Base-by-base conservation (phyloP, 768 basidiomycete species). In the Rickenella mellea region DNA sequence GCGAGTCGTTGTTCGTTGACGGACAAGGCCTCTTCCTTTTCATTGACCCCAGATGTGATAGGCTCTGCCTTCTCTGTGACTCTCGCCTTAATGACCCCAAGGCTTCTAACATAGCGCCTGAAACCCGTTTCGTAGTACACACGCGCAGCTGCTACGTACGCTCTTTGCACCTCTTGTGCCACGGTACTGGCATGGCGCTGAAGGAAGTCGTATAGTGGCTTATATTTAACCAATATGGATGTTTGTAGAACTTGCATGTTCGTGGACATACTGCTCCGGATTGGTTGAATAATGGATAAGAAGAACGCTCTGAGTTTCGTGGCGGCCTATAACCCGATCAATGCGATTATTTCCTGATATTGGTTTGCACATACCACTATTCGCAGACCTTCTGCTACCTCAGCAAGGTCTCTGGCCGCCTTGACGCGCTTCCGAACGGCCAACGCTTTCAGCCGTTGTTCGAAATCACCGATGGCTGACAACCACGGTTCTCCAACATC, bases 81-180 rank as follows among this genome's bases (percentile, higher is more conserved):
- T 19, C 64, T 38, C 32, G 85, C 85, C 71, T 84, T 87, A 40
- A 98, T 71, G 61, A 70, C 78, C 27, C 79, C 75, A 36, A 99
- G 66, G 55, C 81, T 83, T 33, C 96, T 71, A 19, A 80, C 73
- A 58, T 98, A 99, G 31, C 96, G 68, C 47, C 96, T 69, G 58
- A 97, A 93, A 1, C 84, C 89, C 17, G 96, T 98, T 63, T 99
- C 96, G 46, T 91, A 97, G 58, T 96, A 99, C 17, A 87, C 74
- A 29, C 92, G 78, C 11, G 87, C 83, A 21, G 85, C 77, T 26
- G 74, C 74, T 22, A 84, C 65, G 58, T 99, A 99, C 2, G 87
- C 81, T 40, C 89, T 70, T 57, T 91, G 90, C 19, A 99, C 66
- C 59, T 98, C 93, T 35, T 73, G 72, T 3, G 96, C 92, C 24